Evolutionary conservation across 805 yeast genomes (phyloP).

Genomic region (Barnettozyma populi): DNA sequence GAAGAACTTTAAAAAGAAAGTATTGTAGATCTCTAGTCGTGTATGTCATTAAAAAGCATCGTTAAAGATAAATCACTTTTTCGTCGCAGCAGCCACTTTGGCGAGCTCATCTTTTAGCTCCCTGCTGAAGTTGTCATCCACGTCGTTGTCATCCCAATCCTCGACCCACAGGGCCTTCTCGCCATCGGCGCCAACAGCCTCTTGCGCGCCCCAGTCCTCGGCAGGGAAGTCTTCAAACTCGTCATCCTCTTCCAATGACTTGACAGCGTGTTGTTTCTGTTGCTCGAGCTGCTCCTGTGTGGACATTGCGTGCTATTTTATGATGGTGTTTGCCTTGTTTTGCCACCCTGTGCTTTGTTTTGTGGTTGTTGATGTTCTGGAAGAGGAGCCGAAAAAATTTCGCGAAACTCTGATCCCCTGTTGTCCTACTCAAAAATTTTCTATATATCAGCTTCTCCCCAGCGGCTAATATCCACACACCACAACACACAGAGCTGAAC

Average conservation of each 20-base stretch:
- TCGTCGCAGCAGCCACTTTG: conserved; percentile 20
- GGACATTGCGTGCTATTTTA: conserved; percentile 6
- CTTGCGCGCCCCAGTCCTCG: conserved; percentile 71
- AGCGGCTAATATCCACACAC: not conserved
- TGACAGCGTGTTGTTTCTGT: conserved; percentile 34
- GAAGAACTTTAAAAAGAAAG: too few relatives aligned
- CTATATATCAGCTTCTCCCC: not conserved
- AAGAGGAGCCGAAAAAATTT: not conserved
- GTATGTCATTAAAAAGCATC: not conserved
- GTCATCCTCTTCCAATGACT: conserved; percentile 89
- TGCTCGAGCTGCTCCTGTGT: conserved; percentile 14
- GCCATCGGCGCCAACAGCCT: conserved; percentile 46
- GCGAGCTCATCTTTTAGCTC: conserved; percentile 45
- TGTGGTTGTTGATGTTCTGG: not conserved
- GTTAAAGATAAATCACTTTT: conserved; percentile 1
- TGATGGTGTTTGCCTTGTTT: not conserved
- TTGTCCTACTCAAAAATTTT: not conserved
- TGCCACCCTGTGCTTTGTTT: not conserved
- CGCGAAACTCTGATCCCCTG: not conserved
- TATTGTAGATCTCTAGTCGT: not conserved
- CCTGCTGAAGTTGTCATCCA: conserved; percentile 80
- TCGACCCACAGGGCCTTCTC: conserved; percentile 84
- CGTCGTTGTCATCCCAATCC: conserved; percentile 96
- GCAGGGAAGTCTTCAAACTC: conserved; percentile 96
- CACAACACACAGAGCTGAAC: not conserved